Evolutionary conservation across 192 early-diverging fungal species (phyloP).

Genomic region (Bifiguratus adelaidae): DNA sequence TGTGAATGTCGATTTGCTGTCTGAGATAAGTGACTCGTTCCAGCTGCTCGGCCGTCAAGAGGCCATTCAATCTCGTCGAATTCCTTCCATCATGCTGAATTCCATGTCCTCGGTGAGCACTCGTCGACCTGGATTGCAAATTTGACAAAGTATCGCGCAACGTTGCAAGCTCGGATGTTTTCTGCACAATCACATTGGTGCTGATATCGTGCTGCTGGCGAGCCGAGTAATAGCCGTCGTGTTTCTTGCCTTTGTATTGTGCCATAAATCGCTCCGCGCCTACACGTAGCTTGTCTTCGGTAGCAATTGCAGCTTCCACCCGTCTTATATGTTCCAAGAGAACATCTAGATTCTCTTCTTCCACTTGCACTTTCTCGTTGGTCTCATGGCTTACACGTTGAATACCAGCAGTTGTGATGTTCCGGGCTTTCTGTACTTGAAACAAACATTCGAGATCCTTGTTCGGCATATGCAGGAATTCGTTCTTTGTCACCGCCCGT

Average conservation of each 20-base stretch:
- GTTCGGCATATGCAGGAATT: background rate
- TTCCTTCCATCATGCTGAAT: background rate
- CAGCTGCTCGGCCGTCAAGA: too few relatives aligned
- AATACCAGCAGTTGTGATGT: background rate
- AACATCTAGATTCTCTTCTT: background rate
- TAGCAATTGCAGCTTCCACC: background rate
- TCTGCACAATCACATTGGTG: background rate
- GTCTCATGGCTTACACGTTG: background rate
- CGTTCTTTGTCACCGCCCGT: background rate
- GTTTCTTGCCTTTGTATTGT: background rate
- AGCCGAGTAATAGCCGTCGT: background rate
- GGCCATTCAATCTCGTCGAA: background rate
- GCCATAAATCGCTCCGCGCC: background rate
- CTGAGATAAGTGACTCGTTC: too few relatives aligned
- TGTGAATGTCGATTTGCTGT: too few relatives aligned
- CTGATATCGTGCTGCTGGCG: background rate
- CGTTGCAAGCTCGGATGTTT: background rate
- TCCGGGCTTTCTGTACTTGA: background rate
- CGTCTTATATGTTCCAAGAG: background rate
- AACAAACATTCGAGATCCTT: background rate
- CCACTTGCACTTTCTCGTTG: background rate
- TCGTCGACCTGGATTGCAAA: too few relatives aligned
- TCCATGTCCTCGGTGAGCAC: background rate
- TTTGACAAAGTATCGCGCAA: too few relatives aligned
- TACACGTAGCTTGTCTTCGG: background rate